These are phyloP conservation scores for Ceratopteris richardii DNA, from an alignment of 75 land plant species.

Conservation along the genomic window DNA sequence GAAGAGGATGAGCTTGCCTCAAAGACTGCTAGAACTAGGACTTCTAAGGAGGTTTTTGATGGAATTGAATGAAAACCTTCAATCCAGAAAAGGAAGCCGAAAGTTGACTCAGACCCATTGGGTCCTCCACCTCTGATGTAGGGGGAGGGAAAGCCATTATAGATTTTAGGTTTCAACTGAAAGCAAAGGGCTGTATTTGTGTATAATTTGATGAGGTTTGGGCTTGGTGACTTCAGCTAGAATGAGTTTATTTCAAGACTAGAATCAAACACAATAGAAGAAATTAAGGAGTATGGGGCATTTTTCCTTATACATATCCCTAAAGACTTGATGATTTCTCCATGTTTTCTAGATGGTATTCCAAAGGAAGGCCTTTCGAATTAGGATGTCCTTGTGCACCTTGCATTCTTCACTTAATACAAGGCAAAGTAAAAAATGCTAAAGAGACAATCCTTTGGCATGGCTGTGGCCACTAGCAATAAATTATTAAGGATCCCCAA, in stretches of 20 bases:
- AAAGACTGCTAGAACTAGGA: slow-evolving; percentile 50
- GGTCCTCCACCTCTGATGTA: slow-evolving; percentile 87
- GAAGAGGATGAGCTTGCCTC: slow-evolving; percentile 65
- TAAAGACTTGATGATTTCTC: slow-evolving; percentile 59
- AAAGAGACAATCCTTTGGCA: too few species aligned
- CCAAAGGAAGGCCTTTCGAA: too few species aligned
- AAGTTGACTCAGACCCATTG: slow-evolving; percentile 43
- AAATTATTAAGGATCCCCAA: slow-evolving; percentile 72
- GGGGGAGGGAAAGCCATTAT: slow-evolving; percentile 82
- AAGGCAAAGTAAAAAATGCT: slow-evolving; percentile 80
- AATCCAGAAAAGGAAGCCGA: slow-evolving; percentile 30
- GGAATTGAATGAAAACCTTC: slow-evolving; percentile 21
- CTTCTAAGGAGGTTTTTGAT: slow-evolving; percentile 15
- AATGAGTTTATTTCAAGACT: slow-evolving; percentile 68
- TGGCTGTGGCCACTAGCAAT: slow-evolving; percentile 96
- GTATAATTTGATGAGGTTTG: slow-evolving; percentile 92
- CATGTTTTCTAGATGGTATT: slow-evolving; percentile 73
- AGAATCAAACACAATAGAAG: slow-evolving; percentile 69
- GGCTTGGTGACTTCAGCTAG: slow-evolving; percentile 86
- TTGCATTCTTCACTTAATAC: slow-evolving; percentile 44
- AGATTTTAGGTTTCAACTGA: slow-evolving; percentile 78
- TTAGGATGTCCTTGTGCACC: too few species aligned
- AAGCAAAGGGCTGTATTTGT: slow-evolving; percentile 77
- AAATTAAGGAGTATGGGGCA: slow-evolving; percentile 79
- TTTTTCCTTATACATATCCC: slow-evolving; percentile 70